Percentiles rank a stretch among this genome's conserved stretches.
These are phyloP conservation scores for Ophiostoma tasmaniense DNA, from an alignment of 2,329 filamentous ascomycete genomes.

Conservation along the genomic window DNA sequence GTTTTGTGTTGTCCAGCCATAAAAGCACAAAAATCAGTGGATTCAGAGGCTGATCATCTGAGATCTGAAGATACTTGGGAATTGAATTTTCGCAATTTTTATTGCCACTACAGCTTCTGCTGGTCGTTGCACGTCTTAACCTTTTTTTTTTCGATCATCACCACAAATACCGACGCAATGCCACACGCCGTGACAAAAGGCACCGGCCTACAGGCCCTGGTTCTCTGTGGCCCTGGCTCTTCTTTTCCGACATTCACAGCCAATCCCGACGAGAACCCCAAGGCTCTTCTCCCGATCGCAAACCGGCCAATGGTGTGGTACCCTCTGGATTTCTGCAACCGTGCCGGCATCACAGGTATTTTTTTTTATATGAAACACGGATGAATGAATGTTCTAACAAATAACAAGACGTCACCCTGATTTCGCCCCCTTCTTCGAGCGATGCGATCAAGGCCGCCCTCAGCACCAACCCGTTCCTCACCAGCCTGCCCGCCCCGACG, in stretches of 20 bases:
- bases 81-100: too few relatives aligned
- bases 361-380: not conserved
- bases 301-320: slow-evolving; percentile 90
- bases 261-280: slow-evolving; percentile 70
- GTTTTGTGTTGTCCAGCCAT: not conserved
- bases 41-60: not conserved
- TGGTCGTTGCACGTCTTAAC: not conserved
- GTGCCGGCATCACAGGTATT: slow-evolving; percentile 64
- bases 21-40: not conserved
- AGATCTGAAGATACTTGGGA: not conserved
- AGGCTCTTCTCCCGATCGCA: slow-evolving; percentile 72
- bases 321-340: slow-evolving; percentile 75
- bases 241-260: slow-evolving; percentile 77
- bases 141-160: not conserved
- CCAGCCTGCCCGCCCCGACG: slow-evolving; percentile 61
- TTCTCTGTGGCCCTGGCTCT: slow-evolving; percentile 73
- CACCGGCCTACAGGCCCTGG: slow-evolving; percentile 74
- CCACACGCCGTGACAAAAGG: slow-evolving; percentile 62
- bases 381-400: not conserved
- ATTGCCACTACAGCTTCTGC: not conserved
- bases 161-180: slow-evolving; percentile 40
- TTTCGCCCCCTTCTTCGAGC: slow-evolving; percentile 56
- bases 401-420: slow-evolving; percentile 50
- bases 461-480: slow-evolving; percentile 70
- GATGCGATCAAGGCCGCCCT: slow-evolving; percentile 61